Evolutionary conservation across 345 rosid genomes (phyloP).

Genomic region (Salix viminalis): DNA sequence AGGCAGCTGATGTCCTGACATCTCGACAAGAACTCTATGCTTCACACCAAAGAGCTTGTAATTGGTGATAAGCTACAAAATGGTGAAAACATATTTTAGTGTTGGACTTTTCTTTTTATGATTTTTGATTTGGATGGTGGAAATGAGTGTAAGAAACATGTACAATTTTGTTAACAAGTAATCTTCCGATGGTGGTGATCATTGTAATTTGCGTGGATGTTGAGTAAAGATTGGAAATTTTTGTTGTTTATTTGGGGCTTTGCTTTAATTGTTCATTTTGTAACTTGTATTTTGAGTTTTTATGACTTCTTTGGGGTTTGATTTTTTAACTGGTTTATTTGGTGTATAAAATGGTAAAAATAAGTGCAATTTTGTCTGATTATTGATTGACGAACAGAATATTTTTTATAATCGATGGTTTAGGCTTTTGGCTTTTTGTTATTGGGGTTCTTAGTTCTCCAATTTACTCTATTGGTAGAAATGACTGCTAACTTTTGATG

Average conservation of each 20-base stretch:
- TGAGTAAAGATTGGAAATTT: neutral
- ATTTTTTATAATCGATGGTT: neutral
- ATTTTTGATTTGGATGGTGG: neutral
- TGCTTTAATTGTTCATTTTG: neutral
- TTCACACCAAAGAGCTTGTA: constrained; percentile 17
- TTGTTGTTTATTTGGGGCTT: neutral
- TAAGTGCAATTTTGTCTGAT: neutral
- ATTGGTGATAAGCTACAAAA: too few species aligned
- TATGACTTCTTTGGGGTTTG: neutral
- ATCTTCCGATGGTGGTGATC: neutral
- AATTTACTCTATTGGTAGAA: neutral
- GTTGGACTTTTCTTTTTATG: too few species aligned
- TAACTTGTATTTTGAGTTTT: neutral
- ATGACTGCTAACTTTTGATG: neutral
- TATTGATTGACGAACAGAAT: neutral
- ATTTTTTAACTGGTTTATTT: neutral
- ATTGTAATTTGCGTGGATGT: neutral
- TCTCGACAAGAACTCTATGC: constrained; percentile 31
- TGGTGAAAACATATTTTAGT: too few species aligned
- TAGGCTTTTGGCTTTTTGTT: neutral
- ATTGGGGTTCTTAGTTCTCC: neutral
- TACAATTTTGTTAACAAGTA: too few species aligned
- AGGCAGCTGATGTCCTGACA: constrained; percentile 22
- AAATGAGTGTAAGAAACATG: neutral
- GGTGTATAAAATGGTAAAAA: neutral